phyloP scores from a whole-genome alignment of 805 yeast species.

The Zygoascus biomembranicola region DNA sequence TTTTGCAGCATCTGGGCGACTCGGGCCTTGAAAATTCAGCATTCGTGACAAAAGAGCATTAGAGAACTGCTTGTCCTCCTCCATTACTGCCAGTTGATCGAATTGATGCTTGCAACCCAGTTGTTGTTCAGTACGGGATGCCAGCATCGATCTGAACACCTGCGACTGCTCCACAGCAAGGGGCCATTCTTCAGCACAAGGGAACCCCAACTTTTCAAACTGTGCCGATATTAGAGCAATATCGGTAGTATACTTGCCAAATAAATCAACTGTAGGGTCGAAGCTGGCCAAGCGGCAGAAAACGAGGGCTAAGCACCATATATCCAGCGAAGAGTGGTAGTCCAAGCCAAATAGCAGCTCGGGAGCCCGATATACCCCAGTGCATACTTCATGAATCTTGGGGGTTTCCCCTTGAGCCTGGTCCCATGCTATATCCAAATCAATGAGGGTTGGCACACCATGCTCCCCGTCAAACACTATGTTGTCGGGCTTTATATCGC shows the following conservation, averaged over 20 bases:
- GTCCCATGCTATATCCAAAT: constrained; percentile 64
- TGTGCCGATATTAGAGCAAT: constrained; percentile 48
- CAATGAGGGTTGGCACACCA: constrained; percentile 37
- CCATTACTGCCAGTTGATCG: background rate
- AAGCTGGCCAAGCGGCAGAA: constrained; percentile 43
- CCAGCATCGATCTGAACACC: constrained; percentile 12
- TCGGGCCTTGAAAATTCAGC: background rate
- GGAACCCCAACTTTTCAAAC: constrained; percentile 56
- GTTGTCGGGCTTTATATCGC: constrained; percentile 61
- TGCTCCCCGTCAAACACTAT: constrained; percentile 42
- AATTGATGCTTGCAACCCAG: background rate
- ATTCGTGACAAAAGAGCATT: constrained; percentile 5
- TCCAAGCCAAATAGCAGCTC: constrained; percentile 36
- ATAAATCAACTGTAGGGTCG: constrained; percentile 30
- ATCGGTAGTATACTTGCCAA: constrained; percentile 43
- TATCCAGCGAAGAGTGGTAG: constrained; percentile 32
- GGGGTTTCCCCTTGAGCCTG: constrained; percentile 19
- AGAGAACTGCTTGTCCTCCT: background rate
- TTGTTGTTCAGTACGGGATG: constrained; percentile 5
- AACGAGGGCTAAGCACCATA: constrained; percentile 56
- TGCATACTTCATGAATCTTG: constrained; percentile 45
- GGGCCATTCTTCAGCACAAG: constrained; percentile 27
- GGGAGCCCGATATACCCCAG: constrained; percentile 42
- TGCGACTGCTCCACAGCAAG: constrained; percentile 7
- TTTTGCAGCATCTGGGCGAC: background rate